phyloP scores from a whole-genome alignment of 208 protist species.

The Wallacemonas sp. region DNA sequence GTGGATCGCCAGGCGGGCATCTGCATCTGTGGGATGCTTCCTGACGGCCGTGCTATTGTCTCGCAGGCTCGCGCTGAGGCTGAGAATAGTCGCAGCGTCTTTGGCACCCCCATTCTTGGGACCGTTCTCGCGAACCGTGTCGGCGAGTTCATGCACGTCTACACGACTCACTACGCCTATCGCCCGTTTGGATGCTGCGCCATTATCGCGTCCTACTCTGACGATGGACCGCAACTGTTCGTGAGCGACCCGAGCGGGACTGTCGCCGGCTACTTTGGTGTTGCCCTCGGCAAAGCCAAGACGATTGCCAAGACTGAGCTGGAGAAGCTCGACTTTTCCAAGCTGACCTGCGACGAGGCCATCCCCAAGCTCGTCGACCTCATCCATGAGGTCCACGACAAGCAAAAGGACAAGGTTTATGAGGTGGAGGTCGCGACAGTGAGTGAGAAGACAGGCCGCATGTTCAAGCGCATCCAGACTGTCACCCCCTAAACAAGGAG shows the following conservation, averaged over 20 bases:
- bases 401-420: constrained; percentile 96
- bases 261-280: constrained; percentile 94
- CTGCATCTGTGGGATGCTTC: constrained; percentile 95
- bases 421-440: constrained; percentile 98
- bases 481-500: constrained; percentile 29
- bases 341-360: constrained; percentile 94
- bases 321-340: constrained; percentile 97
- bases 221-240: constrained; percentile 96
- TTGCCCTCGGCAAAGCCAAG: constrained; percentile 98
- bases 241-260: constrained; percentile 97
- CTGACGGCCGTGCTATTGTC: constrained; percentile 96
- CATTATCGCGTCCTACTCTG: constrained; percentile 94
- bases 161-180: constrained; percentile 94
- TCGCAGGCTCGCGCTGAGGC: constrained; percentile 93
- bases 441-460: constrained; percentile 87
- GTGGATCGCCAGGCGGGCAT: constrained; percentile 94
- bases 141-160: constrained; percentile 94
- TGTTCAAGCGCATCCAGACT: constrained; percentile 84
- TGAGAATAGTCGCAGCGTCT: constrained; percentile 91
- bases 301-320: constrained; percentile 98
- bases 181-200: constrained; percentile 97
- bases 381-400: constrained; percentile 81
- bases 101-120: constrained; percentile 92
- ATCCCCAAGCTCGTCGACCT: constrained; percentile 95
- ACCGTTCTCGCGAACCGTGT: constrained; percentile 90